These are phyloP conservation scores for Phyllosticta citrichinensis DNA, from an alignment of 2,329 filamentous ascomycete genomes.

Conservation along the genomic window DNA sequence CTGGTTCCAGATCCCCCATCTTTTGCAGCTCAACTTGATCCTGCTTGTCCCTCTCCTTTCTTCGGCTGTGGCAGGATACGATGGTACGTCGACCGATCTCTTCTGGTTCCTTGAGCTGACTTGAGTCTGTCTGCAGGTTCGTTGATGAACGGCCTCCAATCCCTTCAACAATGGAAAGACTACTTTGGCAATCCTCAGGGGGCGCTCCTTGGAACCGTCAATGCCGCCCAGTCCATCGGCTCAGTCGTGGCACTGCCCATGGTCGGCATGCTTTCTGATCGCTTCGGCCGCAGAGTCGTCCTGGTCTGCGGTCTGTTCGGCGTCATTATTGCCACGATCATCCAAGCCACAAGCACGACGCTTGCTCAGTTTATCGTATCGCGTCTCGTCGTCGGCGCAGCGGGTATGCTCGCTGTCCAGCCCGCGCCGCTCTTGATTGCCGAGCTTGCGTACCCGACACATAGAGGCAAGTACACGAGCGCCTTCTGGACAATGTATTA, in stretches of 20 bases:
- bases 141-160: constrained; percentile 15
- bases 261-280: constrained; percentile 8
- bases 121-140: neutral
- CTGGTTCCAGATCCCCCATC: constrained; percentile 36
- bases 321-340: constrained; percentile 11
- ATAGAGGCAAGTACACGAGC: constrained; percentile 20
- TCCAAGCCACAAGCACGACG: constrained; percentile 10
- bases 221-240: constrained; percentile 12
- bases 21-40: constrained; percentile 36
- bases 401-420: constrained; percentile 16
- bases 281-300: constrained; percentile 6
- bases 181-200: constrained; percentile 14
- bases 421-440: constrained; percentile 21
- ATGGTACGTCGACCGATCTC: constrained; percentile 22
- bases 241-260: constrained; percentile 10
- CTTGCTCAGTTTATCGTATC: constrained; percentile 12
- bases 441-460: constrained; percentile 22
- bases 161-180: constrained; percentile 11
- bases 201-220: constrained; percentile 13
- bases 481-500: constrained; percentile 14
- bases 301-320: constrained; percentile 8
- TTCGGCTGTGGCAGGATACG: constrained; percentile 35
- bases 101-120: neutral
- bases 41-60: constrained; percentile 36
- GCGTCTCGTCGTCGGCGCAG: constrained; percentile 14